These are phyloP conservation scores for Penicillium arizonense DNA, from an alignment of 495 filamentous ascomycete genomes.

Conservation along the genomic window DNA sequence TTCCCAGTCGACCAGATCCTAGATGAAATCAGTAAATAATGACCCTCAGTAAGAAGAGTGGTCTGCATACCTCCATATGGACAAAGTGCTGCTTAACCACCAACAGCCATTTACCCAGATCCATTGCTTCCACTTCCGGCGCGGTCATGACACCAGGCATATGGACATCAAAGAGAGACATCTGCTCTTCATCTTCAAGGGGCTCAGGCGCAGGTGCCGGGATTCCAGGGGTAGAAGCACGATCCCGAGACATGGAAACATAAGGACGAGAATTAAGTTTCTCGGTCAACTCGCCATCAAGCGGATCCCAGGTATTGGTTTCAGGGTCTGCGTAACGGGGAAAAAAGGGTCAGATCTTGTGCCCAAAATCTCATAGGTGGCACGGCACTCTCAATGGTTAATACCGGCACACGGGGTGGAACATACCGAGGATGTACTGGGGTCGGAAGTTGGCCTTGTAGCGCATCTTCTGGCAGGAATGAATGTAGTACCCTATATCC, in stretches of 20 bases:
- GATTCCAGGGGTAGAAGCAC: slow-evolving; percentile 11
- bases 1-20: slow-evolving; percentile 68
- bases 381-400: background rate
- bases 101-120: slow-evolving; percentile 60
- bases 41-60: background rate
- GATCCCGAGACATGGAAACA: slow-evolving; percentile 61
- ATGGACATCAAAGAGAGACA: slow-evolving; percentile 62
- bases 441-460: slow-evolving; percentile 91
- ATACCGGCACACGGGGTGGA: background rate
- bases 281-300: slow-evolving; percentile 63
- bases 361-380: background rate
- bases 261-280: slow-evolving; percentile 67
- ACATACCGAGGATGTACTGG: slow-evolving; percentile 70
- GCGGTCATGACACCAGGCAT: slow-evolving; percentile 78
- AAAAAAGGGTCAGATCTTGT: background rate
- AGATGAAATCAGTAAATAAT: slow-evolving; percentile 20
- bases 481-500: slow-evolving; percentile 64
- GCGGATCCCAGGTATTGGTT: slow-evolving; percentile 67
- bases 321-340: slow-evolving; percentile 58
- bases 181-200: slow-evolving; percentile 37
- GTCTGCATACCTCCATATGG: slow-evolving; percentile 40
- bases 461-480: slow-evolving; percentile 71
- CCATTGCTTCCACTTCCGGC: slow-evolving; percentile 57
- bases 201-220: slow-evolving; percentile 27
- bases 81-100: slow-evolving; percentile 41